A percentile compares a stretch with the other conserved stretches of the same genome.
Conservation (phyloP, 257 asterid genomes). For the Lycium barbarum region DNA sequence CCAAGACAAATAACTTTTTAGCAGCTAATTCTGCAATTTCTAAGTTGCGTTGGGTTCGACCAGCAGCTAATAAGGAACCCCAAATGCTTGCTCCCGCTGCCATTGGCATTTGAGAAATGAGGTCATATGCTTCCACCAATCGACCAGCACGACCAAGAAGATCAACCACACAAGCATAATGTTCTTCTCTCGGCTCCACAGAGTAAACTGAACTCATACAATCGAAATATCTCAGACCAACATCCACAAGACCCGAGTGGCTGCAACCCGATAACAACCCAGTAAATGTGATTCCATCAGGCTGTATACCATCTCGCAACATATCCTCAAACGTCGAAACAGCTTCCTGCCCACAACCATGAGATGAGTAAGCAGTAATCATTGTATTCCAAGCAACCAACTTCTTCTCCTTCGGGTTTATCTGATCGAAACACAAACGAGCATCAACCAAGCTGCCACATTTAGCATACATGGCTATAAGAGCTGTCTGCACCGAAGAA, state of each 20-base stretch:
- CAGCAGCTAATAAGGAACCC: slow-evolving; percentile 84
- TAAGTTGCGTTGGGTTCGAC: slow-evolving; percentile 66
- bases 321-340: slow-evolving; percentile 64
- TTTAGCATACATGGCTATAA: slow-evolving; percentile 82
- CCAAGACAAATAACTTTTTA: slow-evolving; percentile 60
- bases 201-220: slow-evolving; percentile 54
- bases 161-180: slow-evolving; percentile 79
- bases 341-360: slow-evolving; percentile 65
- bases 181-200: slow-evolving; percentile 67
- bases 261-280: slow-evolving; percentile 82
- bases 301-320: slow-evolving; percentile 61
- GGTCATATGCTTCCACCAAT: slow-evolving; percentile 69
- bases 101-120: slow-evolving; percentile 70
- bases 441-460: slow-evolving; percentile 82
- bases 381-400: slow-evolving; percentile 80
- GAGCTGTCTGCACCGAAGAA: slow-evolving; percentile 70
- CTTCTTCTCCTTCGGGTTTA: slow-evolving; percentile 49
- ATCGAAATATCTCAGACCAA: slow-evolving; percentile 68
- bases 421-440: slow-evolving; percentile 57
- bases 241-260: slow-evolving; percentile 83
- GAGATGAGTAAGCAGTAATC: slow-evolving; percentile 81
- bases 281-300: slow-evolving; percentile 78
- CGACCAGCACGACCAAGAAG: slow-evolving; percentile 84
- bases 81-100: slow-evolving; percentile 76
- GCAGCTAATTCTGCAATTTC: slow-evolving; percentile 89